Conservation (phyloP, 2,329 filamentous ascomycete species). For the Aspergillus transmontanensis region DNA sequence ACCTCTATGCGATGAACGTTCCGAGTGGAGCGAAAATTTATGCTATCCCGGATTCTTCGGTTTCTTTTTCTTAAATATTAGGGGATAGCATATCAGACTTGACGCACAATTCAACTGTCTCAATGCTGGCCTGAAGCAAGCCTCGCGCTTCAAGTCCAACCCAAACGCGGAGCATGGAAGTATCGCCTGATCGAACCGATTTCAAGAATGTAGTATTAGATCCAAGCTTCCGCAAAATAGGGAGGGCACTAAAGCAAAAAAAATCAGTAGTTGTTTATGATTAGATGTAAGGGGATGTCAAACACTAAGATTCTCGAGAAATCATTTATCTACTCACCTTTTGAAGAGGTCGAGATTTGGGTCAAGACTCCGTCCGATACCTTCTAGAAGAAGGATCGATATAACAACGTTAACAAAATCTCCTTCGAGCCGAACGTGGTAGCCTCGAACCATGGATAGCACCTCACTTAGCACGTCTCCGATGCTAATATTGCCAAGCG, state of each 20-base stretch:
- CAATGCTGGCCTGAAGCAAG: conserved; percentile 86
- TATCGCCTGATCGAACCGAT: conserved; percentile 72
- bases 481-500: conserved; percentile 91
- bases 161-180: conserved; percentile 89
- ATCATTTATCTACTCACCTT: conserved; percentile 52
- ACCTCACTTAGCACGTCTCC: conserved; percentile 93
- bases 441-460: conserved; percentile 82
- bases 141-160: conserved; percentile 83
- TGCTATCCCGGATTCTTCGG: neutral
- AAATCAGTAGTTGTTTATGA: conserved; percentile 8
- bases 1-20: neutral
- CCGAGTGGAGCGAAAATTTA: neutral
- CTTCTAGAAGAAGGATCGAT: conserved; percentile 88
- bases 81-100: conserved; percentile 87
- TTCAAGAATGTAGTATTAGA: conserved; percentile 57
- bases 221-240: conserved; percentile 85
- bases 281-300: neutral
- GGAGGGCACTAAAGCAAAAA: conserved; percentile 68
- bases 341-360: conserved; percentile 85
- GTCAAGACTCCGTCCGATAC: conserved; percentile 85
- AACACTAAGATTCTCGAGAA: neutral
- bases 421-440: conserved; percentile 92
- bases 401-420: conserved; percentile 99
- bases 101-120: conserved; percentile 86
- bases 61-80: conserved; percentile 63